Conservation (phyloP, 2,329 filamentous ascomycete genomes). For the Escovopsis sp. region DNA sequence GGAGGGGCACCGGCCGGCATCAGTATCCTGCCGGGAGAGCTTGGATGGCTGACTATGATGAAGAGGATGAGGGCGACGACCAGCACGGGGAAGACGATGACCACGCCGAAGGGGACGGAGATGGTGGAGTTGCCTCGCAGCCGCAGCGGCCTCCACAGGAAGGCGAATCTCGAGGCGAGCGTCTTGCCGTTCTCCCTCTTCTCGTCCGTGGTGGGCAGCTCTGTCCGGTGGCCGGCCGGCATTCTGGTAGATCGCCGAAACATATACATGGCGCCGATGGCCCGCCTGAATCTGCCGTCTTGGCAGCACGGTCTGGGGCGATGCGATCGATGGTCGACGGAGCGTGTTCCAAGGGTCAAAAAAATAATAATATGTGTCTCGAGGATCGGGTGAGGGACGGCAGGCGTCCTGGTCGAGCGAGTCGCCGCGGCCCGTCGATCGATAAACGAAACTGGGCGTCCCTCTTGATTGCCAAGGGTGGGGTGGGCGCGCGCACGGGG, state of each 20-base stretch:
- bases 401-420: too few species aligned
- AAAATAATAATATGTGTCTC: too few species aligned
- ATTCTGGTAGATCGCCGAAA: conserved; percentile 39
- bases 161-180: conserved; percentile 46
- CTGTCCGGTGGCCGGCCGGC: conserved; percentile 25
- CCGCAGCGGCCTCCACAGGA: conserved; percentile 75
- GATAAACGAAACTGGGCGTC: too few species aligned
- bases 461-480: too few species aligned
- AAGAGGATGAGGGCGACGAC: conserved; percentile 83
- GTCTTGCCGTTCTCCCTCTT: conserved; percentile 28
- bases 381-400: too few species aligned
- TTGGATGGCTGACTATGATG: conserved; percentile 78
- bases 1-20: conserved; percentile 82
- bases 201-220: conserved; percentile 37
- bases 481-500: too few species aligned
- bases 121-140: conserved; percentile 83
- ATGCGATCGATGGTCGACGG: background rate
- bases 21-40: conserved; percentile 65
- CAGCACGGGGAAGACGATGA: conserved; percentile 82
- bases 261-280: conserved; percentile 36
- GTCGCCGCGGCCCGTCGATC: too few species aligned
- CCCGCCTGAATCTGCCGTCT: conserved; percentile 20
- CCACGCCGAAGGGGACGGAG: conserved; percentile 82
- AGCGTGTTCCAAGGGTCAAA: too few species aligned
- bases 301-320: conserved; percentile 23